phyloP scores from a whole-genome alignment of 257 asterid species.

The Plantago ovata region DNA sequence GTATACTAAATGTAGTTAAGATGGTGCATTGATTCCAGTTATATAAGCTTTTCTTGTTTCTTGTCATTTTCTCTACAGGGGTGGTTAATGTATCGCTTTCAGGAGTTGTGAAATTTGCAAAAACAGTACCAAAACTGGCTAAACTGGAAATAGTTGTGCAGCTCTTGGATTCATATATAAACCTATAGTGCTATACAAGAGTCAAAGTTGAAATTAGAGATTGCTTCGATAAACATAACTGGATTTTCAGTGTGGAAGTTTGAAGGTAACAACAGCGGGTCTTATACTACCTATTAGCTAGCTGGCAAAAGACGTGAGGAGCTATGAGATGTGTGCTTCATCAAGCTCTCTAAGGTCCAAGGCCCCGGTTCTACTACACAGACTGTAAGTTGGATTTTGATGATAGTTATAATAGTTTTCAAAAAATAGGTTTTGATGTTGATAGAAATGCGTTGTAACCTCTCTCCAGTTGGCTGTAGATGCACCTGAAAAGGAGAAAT shows the following conservation, averaged over 20 bases:
- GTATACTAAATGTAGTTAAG: not conserved
- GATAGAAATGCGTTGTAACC: no score
- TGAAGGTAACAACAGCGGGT: slow-evolving; percentile 58
- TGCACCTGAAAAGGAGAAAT: slow-evolving; percentile 26
- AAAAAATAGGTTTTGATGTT: no score
- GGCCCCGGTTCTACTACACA: slow-evolving; percentile 17
- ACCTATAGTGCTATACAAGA: slow-evolving; percentile 50
- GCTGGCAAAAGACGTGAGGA: slow-evolving; percentile 63
- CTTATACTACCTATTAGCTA: slow-evolving; percentile 51
- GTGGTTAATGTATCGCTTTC: slow-evolving; percentile 64
- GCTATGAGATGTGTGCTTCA: slow-evolving; percentile 75
- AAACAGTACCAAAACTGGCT: slow-evolving; percentile 49
- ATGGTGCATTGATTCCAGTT: no score
- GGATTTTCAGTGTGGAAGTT: slow-evolving; percentile 42
- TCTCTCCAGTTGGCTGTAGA: slow-evolving; percentile 28
- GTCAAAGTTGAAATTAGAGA: slow-evolving; percentile 60
- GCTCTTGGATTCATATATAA: slow-evolving; percentile 72
- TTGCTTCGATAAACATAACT: slow-evolving; percentile 69
- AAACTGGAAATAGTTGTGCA: slow-evolving; percentile 47
- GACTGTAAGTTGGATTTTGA: slow-evolving; percentile 30
- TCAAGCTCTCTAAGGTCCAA: slow-evolving; percentile 38
- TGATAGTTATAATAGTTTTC: not conserved
- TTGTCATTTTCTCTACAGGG: slow-evolving; percentile 41
- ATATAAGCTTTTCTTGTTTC: no score
- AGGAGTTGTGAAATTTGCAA: slow-evolving; percentile 41